Percentiles rank a stretch among this genome's conserved stretches.
Evolutionary conservation across 228 moss, liverwort and hornwort species (phyloP).

Genomic region (Sphagnum fallax): DNA sequence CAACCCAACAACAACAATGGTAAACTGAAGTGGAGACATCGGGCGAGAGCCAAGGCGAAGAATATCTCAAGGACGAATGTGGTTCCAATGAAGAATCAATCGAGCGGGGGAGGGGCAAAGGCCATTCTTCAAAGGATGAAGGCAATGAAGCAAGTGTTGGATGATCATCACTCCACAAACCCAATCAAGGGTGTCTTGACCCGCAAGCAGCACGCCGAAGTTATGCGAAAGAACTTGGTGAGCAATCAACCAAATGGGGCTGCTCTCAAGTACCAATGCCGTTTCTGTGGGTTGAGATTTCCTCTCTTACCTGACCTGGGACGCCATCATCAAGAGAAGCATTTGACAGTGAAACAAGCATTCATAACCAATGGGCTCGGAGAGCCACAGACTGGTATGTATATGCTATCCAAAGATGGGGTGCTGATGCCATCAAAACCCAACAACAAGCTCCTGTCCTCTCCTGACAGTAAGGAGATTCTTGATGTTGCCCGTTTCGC

Average conservation of each 20-base stretch:
- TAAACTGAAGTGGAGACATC: slow-evolving; percentile 50
- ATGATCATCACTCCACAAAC: slow-evolving; percentile 41
- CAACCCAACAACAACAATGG: slow-evolving; percentile 29
- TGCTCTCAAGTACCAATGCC: slow-evolving; percentile 38
- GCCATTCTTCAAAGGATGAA: slow-evolving; percentile 63
- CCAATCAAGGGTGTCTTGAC: slow-evolving; percentile 1
- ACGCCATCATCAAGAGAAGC: slow-evolving; percentile 70
- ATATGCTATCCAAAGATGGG: slow-evolving; percentile 48
- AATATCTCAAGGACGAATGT: slow-evolving; percentile 19
- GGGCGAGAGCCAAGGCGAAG: slow-evolving; percentile 50
- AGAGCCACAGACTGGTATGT: slow-evolving; percentile 53
- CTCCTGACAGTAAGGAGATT: slow-evolving; percentile 38
- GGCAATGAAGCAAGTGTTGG: slow-evolving; percentile 59
- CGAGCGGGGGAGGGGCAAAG: slow-evolving; percentile 53
- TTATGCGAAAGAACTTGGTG: neutral
- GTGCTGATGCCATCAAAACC: slow-evolving; percentile 31
- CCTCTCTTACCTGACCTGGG: slow-evolving; percentile 45
- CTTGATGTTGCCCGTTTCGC: slow-evolving; percentile 49
- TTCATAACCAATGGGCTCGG: slow-evolving; percentile 51
- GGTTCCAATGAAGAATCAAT: slow-evolving; percentile 28
- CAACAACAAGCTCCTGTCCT: slow-evolving; percentile 34
- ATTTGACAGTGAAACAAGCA: slow-evolving; percentile 56
- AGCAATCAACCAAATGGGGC: slow-evolving; percentile 6
- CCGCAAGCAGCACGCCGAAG: neutral
- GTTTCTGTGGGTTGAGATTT: slow-evolving; percentile 69